Evolutionary conservation across 352 stramenopile genomes (phyloP), one percentile per base, ranked within the genome.

Genomic region (Globisporangium radiosum): DNA sequence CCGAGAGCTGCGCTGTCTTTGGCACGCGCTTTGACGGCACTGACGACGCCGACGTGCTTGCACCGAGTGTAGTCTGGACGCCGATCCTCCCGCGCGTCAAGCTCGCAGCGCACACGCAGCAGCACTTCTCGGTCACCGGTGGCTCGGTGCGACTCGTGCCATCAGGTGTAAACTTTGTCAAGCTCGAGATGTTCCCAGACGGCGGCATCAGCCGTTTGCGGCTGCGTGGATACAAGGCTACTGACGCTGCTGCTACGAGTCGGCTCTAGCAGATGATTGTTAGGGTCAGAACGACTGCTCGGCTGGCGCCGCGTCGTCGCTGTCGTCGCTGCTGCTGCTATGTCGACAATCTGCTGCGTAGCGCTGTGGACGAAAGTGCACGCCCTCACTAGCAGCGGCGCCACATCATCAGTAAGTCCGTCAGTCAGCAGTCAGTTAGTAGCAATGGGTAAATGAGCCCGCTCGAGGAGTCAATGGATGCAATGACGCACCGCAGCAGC

Each of bases 101-200:
- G 59, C 76, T 97, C 54, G 66, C 80, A 11, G 77, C 89, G 10
- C 77, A 97, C 77, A 82, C 84, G 19, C 87, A 96, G 61, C 89
- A 97, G 57, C 75, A 86, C 19, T 97, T 97, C 64, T 81, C 73
- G 0, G 73, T 88, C 19, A 65, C 62, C 7, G 64, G 76, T 10
- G 71, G 72, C 19, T 79, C 71, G 5, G 72, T 97, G n/a, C 64
- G 72, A 2, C 74, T 90, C 45, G 63, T 85, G 43, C 60, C 66
- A 1, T 66, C 72, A 38, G 69, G 75, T 15, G 72, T 98, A n/a
- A 97, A 94, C 54, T 96, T 98, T 66, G 63, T 98, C 33, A 90
- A 88, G 63, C 75, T 98, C 0, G 91, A 87, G 56, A 98, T 98
- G 66, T 98, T 94, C 66, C 93, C 92, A 0, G 93, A 98, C 73